A percentile compares a stretch with the other conserved stretches of the same genome.
Conservation (phyloP, 345 rosid genomes). For the Hibiscus tridactylites region DNA sequence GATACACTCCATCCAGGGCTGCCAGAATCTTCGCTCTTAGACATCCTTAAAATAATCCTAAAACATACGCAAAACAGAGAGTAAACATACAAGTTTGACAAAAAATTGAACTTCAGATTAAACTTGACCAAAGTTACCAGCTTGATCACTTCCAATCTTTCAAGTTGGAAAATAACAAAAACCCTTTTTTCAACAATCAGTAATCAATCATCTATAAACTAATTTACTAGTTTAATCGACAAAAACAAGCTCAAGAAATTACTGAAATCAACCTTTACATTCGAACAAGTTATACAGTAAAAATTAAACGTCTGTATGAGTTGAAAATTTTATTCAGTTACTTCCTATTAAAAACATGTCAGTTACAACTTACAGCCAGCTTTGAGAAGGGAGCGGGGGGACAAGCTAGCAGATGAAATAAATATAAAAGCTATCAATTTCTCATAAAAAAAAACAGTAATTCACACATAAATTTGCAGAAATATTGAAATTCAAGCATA, state of each 20-base stretch:
- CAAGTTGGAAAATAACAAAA: not conserved
- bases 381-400: not conserved
- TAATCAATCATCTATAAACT: not conserved
- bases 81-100: not conserved
- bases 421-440: not conserved
- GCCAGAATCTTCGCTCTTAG: constrained; percentile 53
- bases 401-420: not conserved
- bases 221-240: not conserved
- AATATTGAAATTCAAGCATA: constrained; percentile 3
- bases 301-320: not conserved
- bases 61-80: constrained; percentile 7
- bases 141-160: not conserved
- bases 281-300: not conserved
- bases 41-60: constrained; percentile 41
- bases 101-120: not conserved
- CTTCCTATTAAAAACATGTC: constrained; percentile 4
- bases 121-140: not conserved
- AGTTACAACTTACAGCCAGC: constrained; percentile 9
- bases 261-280: not conserved
- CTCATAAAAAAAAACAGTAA: not conserved
- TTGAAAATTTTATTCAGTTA: constrained; percentile 10
- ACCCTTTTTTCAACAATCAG: not conserved
- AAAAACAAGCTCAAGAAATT: not conserved
- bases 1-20: constrained; percentile 84
- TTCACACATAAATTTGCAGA: not conserved